A percentile compares a stretch with the other conserved stretches of the same genome.
phyloP scores from a whole-genome alignment of 495 filamentous ascomycete species.

The Paragyromitra xinjiangensis region DNA sequence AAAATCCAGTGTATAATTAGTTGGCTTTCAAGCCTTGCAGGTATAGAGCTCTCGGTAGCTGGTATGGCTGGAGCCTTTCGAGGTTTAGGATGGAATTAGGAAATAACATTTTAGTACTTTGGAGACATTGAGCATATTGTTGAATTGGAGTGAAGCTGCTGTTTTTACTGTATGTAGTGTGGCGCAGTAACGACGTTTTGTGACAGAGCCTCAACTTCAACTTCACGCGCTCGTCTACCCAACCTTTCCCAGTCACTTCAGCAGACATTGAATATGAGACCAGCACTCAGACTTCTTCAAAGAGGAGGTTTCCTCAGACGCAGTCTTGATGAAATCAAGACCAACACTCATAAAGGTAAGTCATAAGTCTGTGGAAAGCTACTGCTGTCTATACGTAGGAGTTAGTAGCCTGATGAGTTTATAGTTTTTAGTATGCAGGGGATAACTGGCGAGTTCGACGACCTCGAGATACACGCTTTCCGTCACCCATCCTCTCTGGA shows the following conservation, averaged over 20 bases:
- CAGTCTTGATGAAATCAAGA: conserved; percentile 72
- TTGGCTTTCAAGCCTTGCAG: conserved; percentile 2
- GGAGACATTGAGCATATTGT: too few species aligned
- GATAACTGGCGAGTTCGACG: conserved; percentile 65
- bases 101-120: too few species aligned
- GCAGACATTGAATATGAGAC: conserved; percentile 43
- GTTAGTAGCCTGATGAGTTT: conserved; percentile 49
- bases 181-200: conserved; percentile 19
- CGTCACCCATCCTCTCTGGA: conserved; percentile 68
- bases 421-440: conserved; percentile 64
- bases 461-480: conserved; percentile 72
- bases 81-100: too few species aligned
- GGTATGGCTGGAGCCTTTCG: not conserved
- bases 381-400: conserved; percentile 9
- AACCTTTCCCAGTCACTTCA: conserved; percentile 14
- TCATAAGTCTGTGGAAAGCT: not conserved
- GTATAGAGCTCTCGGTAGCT: not conserved
- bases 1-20: not conserved
- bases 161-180: not conserved
- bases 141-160: too few species aligned
- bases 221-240: conserved; percentile 5
- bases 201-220: conserved; percentile 34
- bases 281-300: conserved; percentile 49
- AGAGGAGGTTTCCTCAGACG: conserved; percentile 67
- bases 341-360: conserved; percentile 68